These are phyloP conservation scores for Serendipita sp. DNA, from an alignment of 768 basidiomycete species.

Conservation along the genomic window DNA sequence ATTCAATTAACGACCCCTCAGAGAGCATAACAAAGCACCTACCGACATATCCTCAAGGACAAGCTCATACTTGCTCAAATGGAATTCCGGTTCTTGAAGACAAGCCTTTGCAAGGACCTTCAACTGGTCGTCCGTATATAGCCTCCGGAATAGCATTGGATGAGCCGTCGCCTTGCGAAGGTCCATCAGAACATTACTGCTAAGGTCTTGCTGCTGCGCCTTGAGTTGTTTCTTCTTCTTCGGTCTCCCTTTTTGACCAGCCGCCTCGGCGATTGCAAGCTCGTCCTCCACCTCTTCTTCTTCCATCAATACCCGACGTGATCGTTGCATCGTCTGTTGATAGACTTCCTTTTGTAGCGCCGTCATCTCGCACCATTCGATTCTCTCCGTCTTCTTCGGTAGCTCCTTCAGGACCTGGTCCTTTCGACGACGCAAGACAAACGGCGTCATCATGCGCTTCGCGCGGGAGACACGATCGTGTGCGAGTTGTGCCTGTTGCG, in stretches of 20 bases:
- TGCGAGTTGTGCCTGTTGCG: conserved; percentile 72
- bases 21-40: conserved; percentile 2
- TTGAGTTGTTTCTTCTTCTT: conserved; percentile 15
- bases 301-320: conserved; percentile 62
- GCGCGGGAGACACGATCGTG: conserved; percentile 87
- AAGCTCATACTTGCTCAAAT: conserved; percentile 59
- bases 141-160: conserved; percentile 85
- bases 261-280: conserved; percentile 17
- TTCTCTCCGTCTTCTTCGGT: conserved; percentile 80
- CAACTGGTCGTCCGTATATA: conserved; percentile 63
- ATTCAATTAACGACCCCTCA: too few relatives aligned
- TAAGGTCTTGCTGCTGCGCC: conserved; percentile 43
- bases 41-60: conserved; percentile 89
- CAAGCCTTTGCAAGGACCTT: conserved; percentile 62
- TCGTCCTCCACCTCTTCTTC: conserved; percentile 13
- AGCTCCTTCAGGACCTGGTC: conserved; percentile 91
- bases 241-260: conserved; percentile 19
- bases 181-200: conserved; percentile 92
- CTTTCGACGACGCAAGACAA: conserved; percentile 91
- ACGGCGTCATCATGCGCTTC: conserved; percentile 99
- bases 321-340: conserved; percentile 66
- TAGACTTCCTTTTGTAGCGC: conserved; percentile 68
- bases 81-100: conserved; percentile 84
- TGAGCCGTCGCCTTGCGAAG: conserved; percentile 91
- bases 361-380: conserved; percentile 93